Evolutionary conservation across 306 rosid genomes (phyloP).

Genomic region (Begonia loranthoides): DNA sequence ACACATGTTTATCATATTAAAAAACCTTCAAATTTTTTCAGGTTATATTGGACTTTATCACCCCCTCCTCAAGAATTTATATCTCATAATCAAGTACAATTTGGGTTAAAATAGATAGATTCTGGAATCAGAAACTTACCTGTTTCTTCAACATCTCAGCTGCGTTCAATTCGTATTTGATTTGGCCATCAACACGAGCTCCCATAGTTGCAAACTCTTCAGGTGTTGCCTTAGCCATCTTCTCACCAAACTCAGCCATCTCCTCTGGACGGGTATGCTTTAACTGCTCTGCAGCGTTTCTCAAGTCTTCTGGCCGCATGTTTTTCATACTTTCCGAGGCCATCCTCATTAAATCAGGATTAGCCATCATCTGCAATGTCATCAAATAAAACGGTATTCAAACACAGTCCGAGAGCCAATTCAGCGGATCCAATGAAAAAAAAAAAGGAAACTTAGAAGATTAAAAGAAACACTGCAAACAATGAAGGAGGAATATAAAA

Average conservation of each 20-base stretch:
- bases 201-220: constrained; percentile 79
- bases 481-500: too few species aligned
- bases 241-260: constrained; percentile 87
- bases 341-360: constrained; percentile 86
- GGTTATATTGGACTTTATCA: too few species aligned
- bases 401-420: background rate
- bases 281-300: constrained; percentile 73
- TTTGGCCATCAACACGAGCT: constrained; percentile 52
- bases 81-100: too few species aligned
- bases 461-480: too few species aligned
- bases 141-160: constrained; percentile 88
- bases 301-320: constrained; percentile 73
- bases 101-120: too few species aligned
- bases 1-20: too few species aligned
- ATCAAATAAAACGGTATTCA: background rate
- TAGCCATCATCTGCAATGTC: constrained; percentile 74
- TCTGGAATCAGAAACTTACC: constrained; percentile 15
- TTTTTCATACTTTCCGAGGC: constrained; percentile 91
- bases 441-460: constrained; percentile 1
- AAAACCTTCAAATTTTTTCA: too few species aligned
- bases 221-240: constrained; percentile 73
- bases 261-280: constrained; percentile 84
- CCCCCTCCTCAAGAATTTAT: too few species aligned
- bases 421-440: constrained; percentile 1
- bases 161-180: constrained; percentile 48